A percentile compares a stretch with the other conserved stretches of the same genome.
Evolutionary conservation across 305 asterid species (phyloP).

Genomic region (Fraxinus baroniana): DNA sequence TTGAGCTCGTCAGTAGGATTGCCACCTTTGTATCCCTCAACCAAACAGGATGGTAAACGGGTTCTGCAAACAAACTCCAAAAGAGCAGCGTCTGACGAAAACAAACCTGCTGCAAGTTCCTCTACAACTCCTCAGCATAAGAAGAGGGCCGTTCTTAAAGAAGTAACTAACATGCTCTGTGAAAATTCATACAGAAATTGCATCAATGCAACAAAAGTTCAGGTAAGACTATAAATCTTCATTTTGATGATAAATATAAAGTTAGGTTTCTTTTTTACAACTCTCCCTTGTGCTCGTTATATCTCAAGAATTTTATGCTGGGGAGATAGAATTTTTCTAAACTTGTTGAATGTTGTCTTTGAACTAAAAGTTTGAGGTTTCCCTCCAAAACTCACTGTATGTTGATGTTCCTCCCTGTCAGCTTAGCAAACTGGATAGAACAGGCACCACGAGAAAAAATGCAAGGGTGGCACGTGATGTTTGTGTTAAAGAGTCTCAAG

Average conservation of each 20-base stretch:
- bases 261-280: constrained; percentile 12
- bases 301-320: neutral
- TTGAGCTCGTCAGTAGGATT: constrained; percentile 52
- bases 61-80: constrained; percentile 48
- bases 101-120: constrained; percentile 30
- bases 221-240: constrained; percentile 39
- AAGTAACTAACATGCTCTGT: constrained; percentile 69
- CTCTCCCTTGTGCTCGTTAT: neutral
- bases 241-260: constrained; percentile 8
- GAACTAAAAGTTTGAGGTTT: neutral
- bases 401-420: constrained; percentile 27
- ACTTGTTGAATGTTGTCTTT: neutral
- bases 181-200: constrained; percentile 41
- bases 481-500: constrained; percentile 31
- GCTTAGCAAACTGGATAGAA: constrained; percentile 46
- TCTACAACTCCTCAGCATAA: constrained; percentile 43
- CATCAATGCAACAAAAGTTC: constrained; percentile 41
- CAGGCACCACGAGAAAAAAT: constrained; percentile 39
- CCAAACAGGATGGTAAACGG: constrained; percentile 45
- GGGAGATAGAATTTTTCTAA: neutral
- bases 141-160: constrained; percentile 74
- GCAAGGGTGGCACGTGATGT: constrained; percentile 45
- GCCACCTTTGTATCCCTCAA: constrained; percentile 68
- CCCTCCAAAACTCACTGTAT: constrained; percentile 19
- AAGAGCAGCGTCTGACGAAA: constrained; percentile 52